Conservation (phyloP, 306 rosid species). For the Ochetophila trinervis region DNA sequence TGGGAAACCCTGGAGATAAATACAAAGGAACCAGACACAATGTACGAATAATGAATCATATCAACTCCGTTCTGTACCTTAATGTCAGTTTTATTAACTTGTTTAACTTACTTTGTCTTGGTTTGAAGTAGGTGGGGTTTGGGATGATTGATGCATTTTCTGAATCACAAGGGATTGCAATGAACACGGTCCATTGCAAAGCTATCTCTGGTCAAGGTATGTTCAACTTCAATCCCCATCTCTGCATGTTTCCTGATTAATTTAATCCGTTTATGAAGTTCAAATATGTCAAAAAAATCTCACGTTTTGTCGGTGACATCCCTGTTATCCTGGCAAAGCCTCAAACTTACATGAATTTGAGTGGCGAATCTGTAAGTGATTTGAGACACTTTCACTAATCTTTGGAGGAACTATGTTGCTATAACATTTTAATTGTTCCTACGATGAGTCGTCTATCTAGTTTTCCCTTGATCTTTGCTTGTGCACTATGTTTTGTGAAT, state of each 20-base stretch:
- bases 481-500: background rate
- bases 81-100: background rate
- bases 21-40: slow-evolving; percentile 85
- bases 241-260: slow-evolving; percentile 12
- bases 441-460: background rate
- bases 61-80: background rate
- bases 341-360: slow-evolving; percentile 93
- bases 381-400: slow-evolving; percentile 13
- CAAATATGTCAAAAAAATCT: slow-evolving; percentile 16
- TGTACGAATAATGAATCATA: slow-evolving; percentile 24
- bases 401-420: background rate
- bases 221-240: background rate
- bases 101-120: background rate
- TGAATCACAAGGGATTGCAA: slow-evolving; percentile 56
- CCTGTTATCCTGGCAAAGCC: slow-evolving; percentile 92
- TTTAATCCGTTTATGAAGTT: slow-evolving; percentile 19
- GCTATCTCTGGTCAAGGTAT: slow-evolving; percentile 77
- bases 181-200: slow-evolving; percentile 65
- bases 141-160: slow-evolving; percentile 88
- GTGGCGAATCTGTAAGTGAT: slow-evolving; percentile 89
- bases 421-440: background rate
- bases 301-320: slow-evolving; percentile 73
- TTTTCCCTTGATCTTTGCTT: background rate
- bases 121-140: slow-evolving; percentile 65
- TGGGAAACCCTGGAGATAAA: slow-evolving; percentile 90